Base-by-base conservation (phyloP, 2,329 filamentous ascomycete species). In the Blastomyces emzantsi region DNA sequence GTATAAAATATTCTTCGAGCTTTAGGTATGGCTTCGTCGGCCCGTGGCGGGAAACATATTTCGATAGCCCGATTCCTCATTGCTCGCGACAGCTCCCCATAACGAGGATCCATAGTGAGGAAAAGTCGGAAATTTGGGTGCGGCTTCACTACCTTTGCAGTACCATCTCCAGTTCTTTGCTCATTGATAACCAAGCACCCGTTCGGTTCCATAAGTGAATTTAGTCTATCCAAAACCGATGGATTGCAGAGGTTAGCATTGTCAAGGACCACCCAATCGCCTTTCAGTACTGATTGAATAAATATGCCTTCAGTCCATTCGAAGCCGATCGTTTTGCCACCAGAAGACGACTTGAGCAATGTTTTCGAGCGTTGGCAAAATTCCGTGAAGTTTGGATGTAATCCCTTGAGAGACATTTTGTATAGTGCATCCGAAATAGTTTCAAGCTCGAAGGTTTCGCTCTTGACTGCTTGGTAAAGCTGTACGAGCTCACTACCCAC, bases 201-300 rank as follows among this genome's bases (percentile, higher is more conserved):
- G 70, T 92, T 88, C 0, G 92, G 92, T 73, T 99, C 94, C 8
- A 97, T 87, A 9, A 99, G 79, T 0, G 94, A 97, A 74, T 99
- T 99, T 61, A 99, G 80, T 66, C 95, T 85, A 76, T 99, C 94
- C 11, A 99, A 83, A 0, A 99, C 94, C 7, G 93, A 96, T 30
- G 93, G 89, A 71, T 89, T 97, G 78, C 95, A 99, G 64, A 99
- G 83, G 71, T 99, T 99, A 65, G 95, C 94, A 75, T 99, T 97
- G 76, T 99, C 94, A 28, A 99, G 85, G 13, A 99, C 87, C 22
- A 99, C 81, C 94, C 94, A 99, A 65, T 92, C 85, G 17, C 94
- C 94, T 69, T 88, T 81, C 71, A 95, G 84, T 13, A 97, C 81
- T 52, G 94, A 93, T 69, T 92, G 88, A 58, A 97, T 88, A 54